Base-by-base conservation (phyloP, 495 filamentous ascomycete species). In the Letharia columbiana region DNA sequence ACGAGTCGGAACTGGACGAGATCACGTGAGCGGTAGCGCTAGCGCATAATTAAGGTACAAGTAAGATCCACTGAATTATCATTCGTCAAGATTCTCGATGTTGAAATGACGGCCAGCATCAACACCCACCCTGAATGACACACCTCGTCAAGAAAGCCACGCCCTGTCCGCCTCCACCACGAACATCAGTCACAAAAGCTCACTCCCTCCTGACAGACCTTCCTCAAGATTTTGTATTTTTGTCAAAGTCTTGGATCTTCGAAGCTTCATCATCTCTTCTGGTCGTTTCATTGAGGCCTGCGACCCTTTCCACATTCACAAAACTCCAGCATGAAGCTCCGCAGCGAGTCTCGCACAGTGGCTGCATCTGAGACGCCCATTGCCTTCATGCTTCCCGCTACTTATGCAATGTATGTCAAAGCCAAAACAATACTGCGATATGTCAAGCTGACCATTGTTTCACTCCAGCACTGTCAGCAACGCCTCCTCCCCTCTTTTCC, bases 1-100 rank as follows among this genome's bases (percentile, higher is more conserved):
- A 66, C 17, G 31, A 44, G 9, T 61, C 60, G 11, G 65, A 44
- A 17, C 2, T 23, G 20, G 52, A 65, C 47, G 56, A 66, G n/a
- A 61, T 61, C 33, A 60, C 60, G 35, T 66, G 57, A 66, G 18
- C 18, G 49, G 33, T 23, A 28, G 31, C 11, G 4, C 31, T 28
- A 41, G 57, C 31, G 3, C 31, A 8, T 10, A 28, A 35, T 8
- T 35, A 23, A 2, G 20, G 33, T 17, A 11, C 17, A 28, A 33
- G 20, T 47, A n/a, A n/a, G 54, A 33, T 33, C 41, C 3, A 18
- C 15, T 15, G 4, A 50, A 17, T 50, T 33, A 15, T 13, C 4
- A 28, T 33, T 56, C 28, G 39, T 45, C 31, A 33, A 56, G 3
- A 39, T 39, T 39, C 37, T 39, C 37, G 37, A 39, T 8, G 23